phyloP scores from a whole-genome alignment of 148 eudicot genomes.

The Vaccinium darrowii region DNA sequence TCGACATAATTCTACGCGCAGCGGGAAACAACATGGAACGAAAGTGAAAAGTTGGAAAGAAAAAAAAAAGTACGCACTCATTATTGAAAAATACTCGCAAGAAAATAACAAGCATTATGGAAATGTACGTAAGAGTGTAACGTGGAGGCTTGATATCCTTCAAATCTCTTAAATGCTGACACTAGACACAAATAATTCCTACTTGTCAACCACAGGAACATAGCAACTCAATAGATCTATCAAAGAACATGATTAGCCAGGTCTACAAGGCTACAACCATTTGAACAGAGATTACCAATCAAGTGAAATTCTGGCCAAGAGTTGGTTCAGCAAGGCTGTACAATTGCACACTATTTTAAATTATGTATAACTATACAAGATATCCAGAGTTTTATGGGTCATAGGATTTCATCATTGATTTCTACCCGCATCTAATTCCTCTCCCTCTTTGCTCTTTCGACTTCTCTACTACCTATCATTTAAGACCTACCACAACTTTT shows the following conservation, averaged over 20 bases:
- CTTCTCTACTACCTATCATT: neutral
- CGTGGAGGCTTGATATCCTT: neutral
- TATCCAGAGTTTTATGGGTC: neutral
- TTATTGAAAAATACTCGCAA: neutral
- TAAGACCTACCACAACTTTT: neutral
- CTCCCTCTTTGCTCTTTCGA: neutral
- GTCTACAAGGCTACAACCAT: neutral
- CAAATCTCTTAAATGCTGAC: neutral
- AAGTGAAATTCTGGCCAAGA: slow-evolving; percentile 1
- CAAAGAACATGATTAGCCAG: neutral
- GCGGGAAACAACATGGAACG: neutral
- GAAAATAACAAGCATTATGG: neutral
- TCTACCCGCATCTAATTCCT: neutral
- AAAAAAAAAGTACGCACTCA: neutral
- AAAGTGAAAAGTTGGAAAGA: too few species aligned
- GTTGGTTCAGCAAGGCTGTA: neutral
- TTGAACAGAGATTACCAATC: neutral
- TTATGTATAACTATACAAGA: neutral
- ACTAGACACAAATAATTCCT: neutral
- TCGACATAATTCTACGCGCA: neutral
- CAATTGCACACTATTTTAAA: neutral
- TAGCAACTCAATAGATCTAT: neutral
- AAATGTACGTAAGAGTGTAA: too few species aligned
- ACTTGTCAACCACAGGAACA: neutral
- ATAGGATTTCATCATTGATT: neutral